phyloP scores from a whole-genome alignment of 805 yeast species.

The Lipomyces lipofer region DNA sequence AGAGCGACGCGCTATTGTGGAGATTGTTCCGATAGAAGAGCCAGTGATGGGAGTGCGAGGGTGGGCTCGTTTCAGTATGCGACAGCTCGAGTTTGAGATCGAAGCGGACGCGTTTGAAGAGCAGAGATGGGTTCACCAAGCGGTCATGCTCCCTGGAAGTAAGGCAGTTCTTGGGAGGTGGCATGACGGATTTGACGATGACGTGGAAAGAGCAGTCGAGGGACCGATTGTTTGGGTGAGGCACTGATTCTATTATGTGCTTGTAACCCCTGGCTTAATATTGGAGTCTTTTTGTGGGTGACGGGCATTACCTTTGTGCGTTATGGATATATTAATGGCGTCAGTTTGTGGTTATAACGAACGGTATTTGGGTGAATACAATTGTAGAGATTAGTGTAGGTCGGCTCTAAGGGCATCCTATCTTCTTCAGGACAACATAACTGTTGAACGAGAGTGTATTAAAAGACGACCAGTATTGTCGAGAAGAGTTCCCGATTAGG shows the following conservation, averaged over 20 bases:
- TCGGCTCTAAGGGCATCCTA: too few species aligned
- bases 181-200: slow-evolving; percentile 31
- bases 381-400: too few species aligned
- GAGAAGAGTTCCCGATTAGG: too few species aligned
- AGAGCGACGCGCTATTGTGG: slow-evolving; percentile 26
- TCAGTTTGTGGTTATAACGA: too few species aligned
- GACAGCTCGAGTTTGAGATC: slow-evolving; percentile 27
- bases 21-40: slow-evolving; percentile 25
- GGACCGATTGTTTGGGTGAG: slow-evolving; percentile 29
- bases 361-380: too few species aligned
- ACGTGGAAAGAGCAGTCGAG: slow-evolving; percentile 26
- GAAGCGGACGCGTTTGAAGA: slow-evolving; percentile 25
- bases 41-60: slow-evolving; percentile 28
- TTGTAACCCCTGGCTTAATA: too few species aligned
- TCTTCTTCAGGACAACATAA: too few species aligned
- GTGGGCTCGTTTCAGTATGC: slow-evolving; percentile 27
- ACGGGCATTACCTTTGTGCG: too few species aligned
- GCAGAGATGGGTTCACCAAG: slow-evolving; percentile 30
- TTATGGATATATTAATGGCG: too few species aligned
- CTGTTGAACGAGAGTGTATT: too few species aligned
- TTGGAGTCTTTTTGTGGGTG: too few species aligned
- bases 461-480: too few species aligned
- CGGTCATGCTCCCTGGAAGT: slow-evolving; percentile 27
- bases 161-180: slow-evolving; percentile 30
- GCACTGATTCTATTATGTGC: background rate